Evolutionary conservation across 2,329 filamentous ascomycete species (phyloP).

Genomic region (Fusarium sp.): DNA sequence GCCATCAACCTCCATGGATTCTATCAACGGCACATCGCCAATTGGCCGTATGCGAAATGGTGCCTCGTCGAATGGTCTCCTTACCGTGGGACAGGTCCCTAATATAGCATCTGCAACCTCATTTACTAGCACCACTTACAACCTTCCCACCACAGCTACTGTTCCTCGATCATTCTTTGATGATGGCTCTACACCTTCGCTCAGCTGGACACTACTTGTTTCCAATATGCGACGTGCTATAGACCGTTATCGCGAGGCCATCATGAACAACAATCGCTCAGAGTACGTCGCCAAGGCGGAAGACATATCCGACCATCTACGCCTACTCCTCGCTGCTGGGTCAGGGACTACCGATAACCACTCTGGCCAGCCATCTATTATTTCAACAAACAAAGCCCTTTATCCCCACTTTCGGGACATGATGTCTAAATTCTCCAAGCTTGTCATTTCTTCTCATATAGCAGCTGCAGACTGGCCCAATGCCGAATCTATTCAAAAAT

Average conservation of each 20-base stretch:
- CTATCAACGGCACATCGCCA: constrained; percentile 78
- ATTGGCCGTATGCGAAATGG: constrained; percentile 70
- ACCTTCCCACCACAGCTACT: constrained; percentile 68
- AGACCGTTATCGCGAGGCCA: constrained; percentile 90
- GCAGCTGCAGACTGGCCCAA: constrained; percentile 96
- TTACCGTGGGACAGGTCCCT: constrained; percentile 58
- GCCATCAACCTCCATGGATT: constrained; percentile 91
- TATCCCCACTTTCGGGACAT: constrained; percentile 98
- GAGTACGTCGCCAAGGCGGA: constrained; percentile 96
- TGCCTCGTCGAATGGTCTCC: constrained; percentile 60
- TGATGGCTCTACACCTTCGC: constrained; percentile 80
- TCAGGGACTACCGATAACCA: constrained; percentile 99
- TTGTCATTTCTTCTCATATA: constrained; percentile 97
- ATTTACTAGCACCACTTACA: constrained; percentile 71
- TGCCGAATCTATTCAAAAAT: constrained; percentile 93
- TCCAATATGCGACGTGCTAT: constrained; percentile 94
- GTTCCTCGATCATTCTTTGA: constrained; percentile 91
- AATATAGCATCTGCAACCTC: constrained; percentile 72
- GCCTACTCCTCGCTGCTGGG: constrained; percentile 91
- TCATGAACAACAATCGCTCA: constrained; percentile 83
- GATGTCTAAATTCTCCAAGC: constrained; percentile 99
- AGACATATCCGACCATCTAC: constrained; percentile 96
- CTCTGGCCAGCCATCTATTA: constrained; percentile 98
- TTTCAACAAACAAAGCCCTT: constrained; percentile 95
- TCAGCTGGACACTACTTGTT: constrained; percentile 91